A percentile compares a stretch with the other conserved stretches of the same genome.
These are phyloP conservation scores for Mimosa bimucronata DNA, from an alignment of 306 rosid genomes.

Conservation along the genomic window DNA sequence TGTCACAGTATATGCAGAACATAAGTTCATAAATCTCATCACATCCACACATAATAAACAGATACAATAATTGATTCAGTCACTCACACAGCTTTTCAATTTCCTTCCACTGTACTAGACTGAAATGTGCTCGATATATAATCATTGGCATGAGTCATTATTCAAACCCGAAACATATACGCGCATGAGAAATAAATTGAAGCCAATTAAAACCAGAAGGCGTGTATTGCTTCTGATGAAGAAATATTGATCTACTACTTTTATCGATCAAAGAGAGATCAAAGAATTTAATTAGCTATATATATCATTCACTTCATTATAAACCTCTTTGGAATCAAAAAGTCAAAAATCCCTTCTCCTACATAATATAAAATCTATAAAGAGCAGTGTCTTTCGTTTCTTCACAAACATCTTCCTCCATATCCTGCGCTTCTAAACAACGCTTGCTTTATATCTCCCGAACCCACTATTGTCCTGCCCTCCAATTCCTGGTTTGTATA, in stretches of 20 bases:
- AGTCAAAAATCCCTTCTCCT: constrained; percentile 17
- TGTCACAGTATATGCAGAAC: constrained; percentile 38
- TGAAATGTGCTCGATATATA: constrained; percentile 1
- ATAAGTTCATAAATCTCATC: constrained; percentile 7
- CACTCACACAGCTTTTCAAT: not conserved
- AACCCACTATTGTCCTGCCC: constrained; percentile 42
- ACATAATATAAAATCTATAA: not conserved
- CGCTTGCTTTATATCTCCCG: constrained; percentile 82
- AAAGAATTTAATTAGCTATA: not conserved
- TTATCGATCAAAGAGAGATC: not conserved
- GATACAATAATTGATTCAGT: not conserved
- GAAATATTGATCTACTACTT: constrained; percentile 19
- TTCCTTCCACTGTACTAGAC: not conserved
- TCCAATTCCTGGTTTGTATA: constrained; percentile 51
- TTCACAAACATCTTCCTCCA: constrained; percentile 88
- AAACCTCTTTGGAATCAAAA: constrained; percentile 30
- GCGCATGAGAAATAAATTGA: not conserved
- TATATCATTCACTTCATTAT: not conserved
- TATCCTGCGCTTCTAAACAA: constrained; percentile 88
- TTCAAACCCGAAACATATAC: not conserved
- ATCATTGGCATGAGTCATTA: constrained; percentile 29
- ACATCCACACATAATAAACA: not conserved
- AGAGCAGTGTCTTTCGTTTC: not conserved
- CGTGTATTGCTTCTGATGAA: constrained; percentile 22
- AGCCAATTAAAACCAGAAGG: constrained; percentile 36